Conservation (phyloP, 257 asterid genomes). For the Anisodus acutangulus region DNA sequence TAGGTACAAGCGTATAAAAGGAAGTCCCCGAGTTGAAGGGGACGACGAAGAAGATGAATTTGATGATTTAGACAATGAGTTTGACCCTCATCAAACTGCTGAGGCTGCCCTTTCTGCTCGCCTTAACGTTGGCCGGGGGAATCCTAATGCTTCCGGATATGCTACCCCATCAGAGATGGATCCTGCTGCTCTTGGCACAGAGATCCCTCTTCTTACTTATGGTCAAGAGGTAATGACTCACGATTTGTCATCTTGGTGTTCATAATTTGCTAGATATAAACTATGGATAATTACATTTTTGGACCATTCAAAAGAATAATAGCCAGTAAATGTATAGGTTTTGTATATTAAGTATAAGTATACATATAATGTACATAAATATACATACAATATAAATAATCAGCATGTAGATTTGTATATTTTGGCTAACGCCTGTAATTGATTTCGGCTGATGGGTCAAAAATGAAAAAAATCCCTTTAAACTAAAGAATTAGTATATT, state of each 20-base stretch:
- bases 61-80: conserved; percentile 91
- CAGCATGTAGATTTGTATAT: no score
- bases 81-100: conserved; percentile 62
- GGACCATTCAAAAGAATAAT: no score
- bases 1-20: conserved; percentile 88
- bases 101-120: conserved; percentile 65
- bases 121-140: conserved; percentile 53
- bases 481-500: conserved; percentile 28
- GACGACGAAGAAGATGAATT: conserved; percentile 97
- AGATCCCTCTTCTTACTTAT: conserved; percentile 92
- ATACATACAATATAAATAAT: no score
- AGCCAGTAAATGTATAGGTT: no score
- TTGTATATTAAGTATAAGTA: no score
- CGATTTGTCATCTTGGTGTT: conserved; percentile 29
- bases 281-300: no score
- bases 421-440: no score
- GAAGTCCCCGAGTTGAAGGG: conserved; percentile 95
- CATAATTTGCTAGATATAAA: background rate
- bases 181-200: conserved; percentile 62
- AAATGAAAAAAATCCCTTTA: no score
- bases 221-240: conserved; percentile 78
- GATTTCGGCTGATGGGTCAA: no score
- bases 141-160: conserved; percentile 52
- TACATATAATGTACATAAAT: no score
- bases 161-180: conserved; percentile 69